Evolutionary conservation across 2,329 filamentous ascomycete species (phyloP), one percentile per base, ranked within the genome.

Genomic region (Trichoderma koningiopsis): DNA sequence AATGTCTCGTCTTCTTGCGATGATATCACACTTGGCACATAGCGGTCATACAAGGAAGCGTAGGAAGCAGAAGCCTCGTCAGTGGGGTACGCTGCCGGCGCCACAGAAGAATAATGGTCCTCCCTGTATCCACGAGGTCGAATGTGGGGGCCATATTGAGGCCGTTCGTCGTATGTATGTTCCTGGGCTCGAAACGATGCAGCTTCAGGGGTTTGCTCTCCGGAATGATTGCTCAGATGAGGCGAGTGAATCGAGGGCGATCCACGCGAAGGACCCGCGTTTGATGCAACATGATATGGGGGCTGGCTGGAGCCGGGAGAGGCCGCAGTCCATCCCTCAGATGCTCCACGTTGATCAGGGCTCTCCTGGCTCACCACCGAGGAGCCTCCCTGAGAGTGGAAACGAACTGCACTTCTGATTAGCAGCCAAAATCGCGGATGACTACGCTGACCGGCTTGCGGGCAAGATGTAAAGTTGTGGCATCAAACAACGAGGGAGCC

Each of bases 371-470:
- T 62, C 22, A 63, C 56, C 37, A 56, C 59, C 7, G 37, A 19
- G 29, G 63, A 60, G 22, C 65, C 71, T 33, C 72, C 71, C 3
- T 72, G 72, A 5, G 68, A 56, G 61, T 74, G 73, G 70, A 71
- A 73, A 35, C 69, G 72, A 62, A 73, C 70, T 75, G 65, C 19
- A 2, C 31, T 16, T 31, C 6, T 19, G 19, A 22, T 70, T 37
- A 68, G 57, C 27, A 16, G 27, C 55, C 22, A 29, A 22, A n/a
- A 37, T 27, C 40, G 22, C 22, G n/a, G 31, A 49, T 24, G 5
- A 35, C 11, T n/a, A 22, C 35, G 31, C 47, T n/a, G 37, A 22
- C 16, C 29, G 57, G 58, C n/a, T 19, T 49, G 27, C 31, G 37
- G 10, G 53, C 8, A n/a, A n/a, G n/a, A n/a, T 16, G 37, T 27